Percentiles rank a stretch among this genome's conserved stretches.
Conservation (phyloP, 129 eudicot species). For the Tanacetum coccineum region DNA sequence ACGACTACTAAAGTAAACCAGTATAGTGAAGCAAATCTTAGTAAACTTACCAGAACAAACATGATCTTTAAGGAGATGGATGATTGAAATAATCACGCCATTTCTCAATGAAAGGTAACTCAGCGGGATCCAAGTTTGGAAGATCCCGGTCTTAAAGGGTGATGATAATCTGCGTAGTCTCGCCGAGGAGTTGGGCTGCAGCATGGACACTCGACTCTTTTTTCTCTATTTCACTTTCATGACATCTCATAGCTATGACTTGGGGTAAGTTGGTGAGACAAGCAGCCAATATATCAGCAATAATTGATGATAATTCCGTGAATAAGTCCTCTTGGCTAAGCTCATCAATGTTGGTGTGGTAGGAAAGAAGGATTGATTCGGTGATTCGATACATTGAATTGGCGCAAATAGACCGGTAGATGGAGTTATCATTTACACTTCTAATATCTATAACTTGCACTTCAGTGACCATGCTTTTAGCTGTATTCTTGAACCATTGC, state of each 20-base stretch:
- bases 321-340: slow-evolving; percentile 24
- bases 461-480: background rate
- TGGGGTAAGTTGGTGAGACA: slow-evolving; percentile 37
- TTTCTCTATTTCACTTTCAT: slow-evolving; percentile 16
- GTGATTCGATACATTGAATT: slow-evolving; percentile 38
- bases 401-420: slow-evolving; percentile 20
- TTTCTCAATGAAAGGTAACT: background rate
- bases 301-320: slow-evolving; percentile 20
- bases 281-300: slow-evolving; percentile 29
- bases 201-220: slow-evolving; percentile 24
- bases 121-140: background rate
- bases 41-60: background rate
- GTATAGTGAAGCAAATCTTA: too few relatives aligned
- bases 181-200: slow-evolving; percentile 35
- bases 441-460: background rate
- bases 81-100: background rate
- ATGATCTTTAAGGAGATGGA: background rate
- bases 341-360: background rate
- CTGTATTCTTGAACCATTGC: background rate
- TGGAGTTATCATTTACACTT: background rate
- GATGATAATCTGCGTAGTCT: slow-evolving; percentile 31
- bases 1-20: too few relatives aligned
- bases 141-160: slow-evolving; percentile 13
- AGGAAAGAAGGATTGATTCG: slow-evolving; percentile 15
- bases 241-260: slow-evolving; percentile 32